phyloP scores from a whole-genome alignment of 225 moss, liverwort and hornwort genomes.

The Marchantia polymorpha region DNA sequence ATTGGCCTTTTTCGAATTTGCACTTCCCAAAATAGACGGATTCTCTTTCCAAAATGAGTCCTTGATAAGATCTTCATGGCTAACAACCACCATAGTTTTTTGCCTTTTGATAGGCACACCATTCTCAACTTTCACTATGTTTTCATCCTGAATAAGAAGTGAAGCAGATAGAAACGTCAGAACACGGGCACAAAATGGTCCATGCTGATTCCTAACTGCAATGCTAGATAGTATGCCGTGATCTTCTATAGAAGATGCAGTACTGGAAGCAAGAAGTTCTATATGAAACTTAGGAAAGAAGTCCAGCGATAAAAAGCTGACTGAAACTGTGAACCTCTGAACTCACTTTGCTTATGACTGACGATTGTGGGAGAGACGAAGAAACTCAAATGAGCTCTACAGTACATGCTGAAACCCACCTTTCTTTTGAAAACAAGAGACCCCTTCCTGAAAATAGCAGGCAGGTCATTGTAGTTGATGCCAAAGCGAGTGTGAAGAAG shows the following conservation, averaged over 20 bases:
- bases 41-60: constrained; percentile 48
- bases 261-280: not conserved
- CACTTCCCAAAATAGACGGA: constrained; percentile 35
- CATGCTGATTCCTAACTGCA: no score
- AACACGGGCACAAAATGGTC: no score
- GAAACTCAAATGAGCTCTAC: no score
- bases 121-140: constrained; percentile 56
- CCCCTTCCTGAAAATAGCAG: constrained; percentile 85
- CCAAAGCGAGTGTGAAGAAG: constrained; percentile 63
- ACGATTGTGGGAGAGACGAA: no score
- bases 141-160: constrained; percentile 44
- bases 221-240: no score
- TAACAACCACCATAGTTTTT: constrained; percentile 55
- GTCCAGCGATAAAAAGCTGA: no score
- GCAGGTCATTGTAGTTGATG: constrained; percentile 83
- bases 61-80: constrained; percentile 73
- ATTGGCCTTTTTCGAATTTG: constrained; percentile 4
- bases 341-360: no score
- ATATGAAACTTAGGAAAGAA: no score
- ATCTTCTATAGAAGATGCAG: no score
- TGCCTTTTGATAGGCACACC: constrained; percentile 59
- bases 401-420: constrained; percentile 30
- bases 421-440: constrained; percentile 72
- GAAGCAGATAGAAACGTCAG: not conserved
- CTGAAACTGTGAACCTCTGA: not conserved